Evolutionary conservation across 176 grass and related monocot species (phyloP).

Genomic region (Olyra latifolia): DNA sequence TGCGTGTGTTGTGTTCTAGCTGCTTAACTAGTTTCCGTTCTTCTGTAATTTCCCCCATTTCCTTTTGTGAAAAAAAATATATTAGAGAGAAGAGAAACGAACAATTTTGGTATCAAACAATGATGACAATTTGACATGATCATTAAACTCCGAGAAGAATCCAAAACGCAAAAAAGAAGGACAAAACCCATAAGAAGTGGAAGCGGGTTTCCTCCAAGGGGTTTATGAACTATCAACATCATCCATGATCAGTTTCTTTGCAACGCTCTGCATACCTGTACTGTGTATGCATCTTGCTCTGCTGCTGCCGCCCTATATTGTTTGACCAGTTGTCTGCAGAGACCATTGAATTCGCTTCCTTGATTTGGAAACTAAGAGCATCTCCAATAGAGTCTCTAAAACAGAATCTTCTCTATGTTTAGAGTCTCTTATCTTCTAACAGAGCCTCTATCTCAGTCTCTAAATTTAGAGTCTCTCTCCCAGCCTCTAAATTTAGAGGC

Average conservation of each 20-base stretch:
- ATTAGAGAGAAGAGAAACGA: slow-evolving; percentile 35
- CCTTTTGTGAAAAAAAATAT: slow-evolving; percentile 40
- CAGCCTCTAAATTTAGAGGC: too few relatives aligned
- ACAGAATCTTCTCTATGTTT: too few relatives aligned
- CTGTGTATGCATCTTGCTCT: slow-evolving; percentile 12
- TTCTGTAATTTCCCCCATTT: slow-evolving; percentile 43
- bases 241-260: slow-evolving; percentile 35
- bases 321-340: slow-evolving; percentile 69
- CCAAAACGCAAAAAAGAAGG: slow-evolving; percentile 1
- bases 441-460: too few relatives aligned
- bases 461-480: too few relatives aligned
- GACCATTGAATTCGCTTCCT: slow-evolving; percentile 60
- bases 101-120: background rate
- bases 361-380: slow-evolving; percentile 15
- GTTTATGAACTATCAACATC: slow-evolving; percentile 50
- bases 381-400: too few relatives aligned
- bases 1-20: slow-evolving; percentile 26
- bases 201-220: slow-evolving; percentile 35
- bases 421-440: too few relatives aligned
- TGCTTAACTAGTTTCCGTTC: slow-evolving; percentile 38
- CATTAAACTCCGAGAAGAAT: background rate
- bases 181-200: slow-evolving; percentile 35
- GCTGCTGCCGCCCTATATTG: slow-evolving; percentile 42
- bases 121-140: background rate
- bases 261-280: slow-evolving; percentile 19